Evolutionary conservation across 2,329 filamentous ascomycete species (phyloP).

Genomic region (Rhinocladiella similis): DNA sequence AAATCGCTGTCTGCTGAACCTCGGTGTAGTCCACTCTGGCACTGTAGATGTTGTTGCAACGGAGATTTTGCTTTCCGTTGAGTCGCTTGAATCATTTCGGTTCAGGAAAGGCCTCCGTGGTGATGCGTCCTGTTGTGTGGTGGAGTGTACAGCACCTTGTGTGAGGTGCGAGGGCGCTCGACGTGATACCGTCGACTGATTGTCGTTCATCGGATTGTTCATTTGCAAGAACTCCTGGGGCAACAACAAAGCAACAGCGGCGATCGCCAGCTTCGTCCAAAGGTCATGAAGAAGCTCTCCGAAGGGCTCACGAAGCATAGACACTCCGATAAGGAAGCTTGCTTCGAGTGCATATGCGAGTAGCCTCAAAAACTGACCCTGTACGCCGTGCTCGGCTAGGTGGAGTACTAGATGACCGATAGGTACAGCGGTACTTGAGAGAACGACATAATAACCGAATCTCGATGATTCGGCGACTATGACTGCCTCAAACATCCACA

Average conservation of each 20-base stretch:
- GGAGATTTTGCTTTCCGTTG: slow-evolving; percentile 14
- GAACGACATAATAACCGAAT: slow-evolving; percentile 17
- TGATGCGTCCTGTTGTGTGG: not conserved
- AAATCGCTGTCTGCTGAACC: slow-evolving; percentile 9
- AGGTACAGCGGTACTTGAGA: slow-evolving; percentile 18
- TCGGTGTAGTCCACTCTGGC: slow-evolving; percentile 19
- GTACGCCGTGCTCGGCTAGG: not conserved
- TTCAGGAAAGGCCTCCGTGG: not conserved
- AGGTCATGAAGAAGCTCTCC: slow-evolving; percentile 18
- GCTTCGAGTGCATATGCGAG: slow-evolving; percentile 15
- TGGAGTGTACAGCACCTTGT: not conserved
- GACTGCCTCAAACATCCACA: slow-evolving; percentile 22
- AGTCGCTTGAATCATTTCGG: slow-evolving; percentile 21
- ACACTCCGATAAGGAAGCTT: slow-evolving; percentile 11
- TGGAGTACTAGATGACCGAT: slow-evolving; percentile 14
- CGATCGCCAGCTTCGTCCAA: slow-evolving; percentile 27
- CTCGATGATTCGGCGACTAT: slow-evolving; percentile 6
- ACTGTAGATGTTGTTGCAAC: slow-evolving; percentile 19
- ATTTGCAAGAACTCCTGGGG: slow-evolving; percentile 23
- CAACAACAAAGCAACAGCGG: slow-evolving; percentile 20
- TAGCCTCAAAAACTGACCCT: slow-evolving; percentile 5
- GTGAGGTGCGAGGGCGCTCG: not conserved
- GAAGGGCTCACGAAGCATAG: slow-evolving; percentile 12
- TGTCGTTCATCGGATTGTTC: slow-evolving; percentile 2
- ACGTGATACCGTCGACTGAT: not conserved